Evolutionary conservation across 2,329 filamentous ascomycete genomes (phyloP), one percentile per base, ranked within the genome.

Genomic region (Neoascochyta sp.): DNA sequence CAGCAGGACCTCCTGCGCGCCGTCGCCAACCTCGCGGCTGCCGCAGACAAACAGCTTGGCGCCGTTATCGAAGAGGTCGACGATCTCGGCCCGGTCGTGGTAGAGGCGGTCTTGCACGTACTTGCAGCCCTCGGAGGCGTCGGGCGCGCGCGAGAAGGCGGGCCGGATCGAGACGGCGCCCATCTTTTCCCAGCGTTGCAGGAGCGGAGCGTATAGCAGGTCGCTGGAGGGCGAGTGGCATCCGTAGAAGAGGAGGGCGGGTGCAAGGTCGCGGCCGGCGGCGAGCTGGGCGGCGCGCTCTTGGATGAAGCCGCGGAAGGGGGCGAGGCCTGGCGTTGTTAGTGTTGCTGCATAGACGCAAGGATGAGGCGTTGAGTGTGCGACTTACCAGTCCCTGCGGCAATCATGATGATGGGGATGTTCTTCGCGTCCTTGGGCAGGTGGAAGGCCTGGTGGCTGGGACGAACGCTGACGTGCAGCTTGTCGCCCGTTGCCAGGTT

Each of bases 41-140:
- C 82, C 82, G 52, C 82, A 86, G 2, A 84, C 72, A 47, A 76
- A 86, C 0, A 82, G 61, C 47, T 74, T 73, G 0, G 79, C 73
- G 0, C 70, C 72, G 4, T 56, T 41, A 0, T 66, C 58, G 34
- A 71, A 75, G 18, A 76, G 43, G 14, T 62, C 52, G 7, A 64
- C 49, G 2, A 74, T 50, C 7, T 72, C 65, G 10, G 62, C 56
- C 0, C 67, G 52, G 14, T 78, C 71, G 16, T 62, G 57, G 43
- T 67, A 68, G 34, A 78, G 44, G 9, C 67, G 53, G 26, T 78
- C 72, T 42, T 76, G 73, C 2, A 76, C 70, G 38, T 77, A 69
- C 38, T 66, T 66, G 43, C 64, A 75, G 0, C 72, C 76, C 5
- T 68, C 57, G 0, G 71, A 71, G 8, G 49, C 26, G 4, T 60